A percentile compares a stretch with the other conserved stretches of the same genome.
Evolutionary conservation across 495 filamentous ascomycete species (phyloP).

Genomic region (Neurospora discreta): DNA sequence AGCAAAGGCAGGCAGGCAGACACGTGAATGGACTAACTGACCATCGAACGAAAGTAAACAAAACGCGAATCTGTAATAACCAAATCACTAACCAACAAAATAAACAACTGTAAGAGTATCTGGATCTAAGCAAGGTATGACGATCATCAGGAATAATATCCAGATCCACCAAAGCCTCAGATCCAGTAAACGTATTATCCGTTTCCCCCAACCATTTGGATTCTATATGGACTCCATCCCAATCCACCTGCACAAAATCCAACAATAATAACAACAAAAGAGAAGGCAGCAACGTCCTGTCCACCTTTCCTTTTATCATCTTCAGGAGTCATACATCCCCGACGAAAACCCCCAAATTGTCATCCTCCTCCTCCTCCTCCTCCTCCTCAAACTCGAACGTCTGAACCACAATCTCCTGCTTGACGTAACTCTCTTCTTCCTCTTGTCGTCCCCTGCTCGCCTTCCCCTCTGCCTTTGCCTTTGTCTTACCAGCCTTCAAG

Average conservation of each 20-base stretch:
- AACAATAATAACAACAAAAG: too few species aligned
- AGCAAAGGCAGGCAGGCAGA: too few species aligned
- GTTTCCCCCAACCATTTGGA: too few species aligned
- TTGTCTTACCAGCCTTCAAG: not conserved
- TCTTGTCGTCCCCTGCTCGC: not conserved
- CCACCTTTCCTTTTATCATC: not conserved
- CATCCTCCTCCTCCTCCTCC: not conserved
- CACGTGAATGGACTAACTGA: too few species aligned
- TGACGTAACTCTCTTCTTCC: not conserved
- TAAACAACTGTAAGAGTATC: not conserved
- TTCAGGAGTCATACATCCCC: not conserved
- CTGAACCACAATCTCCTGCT: not conserved
- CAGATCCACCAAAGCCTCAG: not conserved
- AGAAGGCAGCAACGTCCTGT: not conserved
- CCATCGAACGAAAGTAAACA: too few species aligned
- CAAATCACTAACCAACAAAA: not conserved
- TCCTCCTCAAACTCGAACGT: not conserved
- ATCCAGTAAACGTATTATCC: not conserved
- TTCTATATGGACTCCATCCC: too few species aligned
- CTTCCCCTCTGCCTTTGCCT: not conserved
- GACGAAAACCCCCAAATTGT: too few species aligned
- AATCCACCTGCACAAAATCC: too few species aligned
- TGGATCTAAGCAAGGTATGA: not conserved
- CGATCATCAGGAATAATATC: not conserved
- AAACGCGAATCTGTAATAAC: not conserved